Evolutionary conservation across 2,329 filamentous ascomycete genomes (phyloP).

Genomic region (Chrysosporium queenslandicum): DNA sequence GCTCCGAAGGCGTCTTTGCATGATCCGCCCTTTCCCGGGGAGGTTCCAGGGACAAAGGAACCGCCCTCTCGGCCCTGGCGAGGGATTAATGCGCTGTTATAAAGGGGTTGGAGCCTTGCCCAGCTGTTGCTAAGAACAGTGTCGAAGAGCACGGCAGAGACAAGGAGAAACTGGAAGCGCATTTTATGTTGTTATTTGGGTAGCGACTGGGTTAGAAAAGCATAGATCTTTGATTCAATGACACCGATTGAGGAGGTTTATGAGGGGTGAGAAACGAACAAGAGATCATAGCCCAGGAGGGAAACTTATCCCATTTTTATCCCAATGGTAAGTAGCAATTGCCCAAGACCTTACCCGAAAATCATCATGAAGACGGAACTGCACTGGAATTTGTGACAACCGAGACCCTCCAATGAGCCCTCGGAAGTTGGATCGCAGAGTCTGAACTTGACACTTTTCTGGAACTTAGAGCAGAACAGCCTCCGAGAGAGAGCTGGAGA

Average conservation of each 20-base stretch:
- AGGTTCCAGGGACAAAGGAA: conserved; percentile 14
- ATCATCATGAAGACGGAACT: not conserved
- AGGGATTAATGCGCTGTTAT: not conserved
- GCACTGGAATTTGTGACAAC: not conserved
- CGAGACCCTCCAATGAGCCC: not conserved
- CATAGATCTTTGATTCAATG: not conserved
- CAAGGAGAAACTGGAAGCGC: not conserved
- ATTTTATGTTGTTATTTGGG: not conserved
- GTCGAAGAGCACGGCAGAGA: not conserved
- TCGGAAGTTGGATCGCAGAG: not conserved
- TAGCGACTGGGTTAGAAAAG: not conserved
- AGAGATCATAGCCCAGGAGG: not conserved
- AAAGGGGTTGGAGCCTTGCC: not conserved
- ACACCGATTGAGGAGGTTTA: not conserved
- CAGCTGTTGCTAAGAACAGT: not conserved
- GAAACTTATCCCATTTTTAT: not conserved
- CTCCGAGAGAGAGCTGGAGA: not conserved
- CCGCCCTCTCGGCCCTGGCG: conserved; percentile 1
- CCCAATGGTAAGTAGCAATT: not conserved
- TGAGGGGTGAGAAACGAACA: not conserved
- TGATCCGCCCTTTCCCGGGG: conserved; percentile 8
- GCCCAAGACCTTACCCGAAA: not conserved
- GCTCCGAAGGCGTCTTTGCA: conserved; percentile 17
- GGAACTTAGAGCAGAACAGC: not conserved
- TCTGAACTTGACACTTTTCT: not conserved